A percentile compares a stretch with the other conserved stretches of the same genome.
phyloP scores from a whole-genome alignment of 768 basidiomycete species.

The Cubamyces lactineus region DNA sequence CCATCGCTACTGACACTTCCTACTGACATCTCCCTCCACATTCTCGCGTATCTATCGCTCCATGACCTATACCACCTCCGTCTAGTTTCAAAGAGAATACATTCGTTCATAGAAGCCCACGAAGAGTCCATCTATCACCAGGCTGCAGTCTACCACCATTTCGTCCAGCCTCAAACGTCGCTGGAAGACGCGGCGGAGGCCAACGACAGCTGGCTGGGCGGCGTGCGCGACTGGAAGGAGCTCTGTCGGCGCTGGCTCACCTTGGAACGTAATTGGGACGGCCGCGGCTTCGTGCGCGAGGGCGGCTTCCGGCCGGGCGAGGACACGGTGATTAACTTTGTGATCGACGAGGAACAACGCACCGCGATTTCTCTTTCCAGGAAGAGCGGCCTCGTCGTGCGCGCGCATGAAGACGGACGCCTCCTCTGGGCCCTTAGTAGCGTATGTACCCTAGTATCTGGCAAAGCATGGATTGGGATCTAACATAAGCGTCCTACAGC shows the following conservation, averaged over 20 bases:
- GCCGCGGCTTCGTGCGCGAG: conserved; percentile 25
- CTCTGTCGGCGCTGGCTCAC: conserved; percentile 24
- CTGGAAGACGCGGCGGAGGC: conserved; percentile 19
- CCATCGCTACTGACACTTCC: conserved; percentile 21
- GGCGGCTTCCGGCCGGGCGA: conserved; percentile 22
- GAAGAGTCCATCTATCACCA: conserved; percentile 31
- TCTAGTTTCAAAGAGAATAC: conserved; percentile 16
- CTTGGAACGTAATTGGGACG: conserved; percentile 30
- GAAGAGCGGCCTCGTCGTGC: conserved; percentile 17
- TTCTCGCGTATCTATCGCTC: conserved; percentile 28
- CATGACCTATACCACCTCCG: conserved; percentile 25
- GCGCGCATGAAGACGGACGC: conserved; percentile 23
- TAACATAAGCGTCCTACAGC: not conserved
- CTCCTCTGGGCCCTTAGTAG: conserved; percentile 25
- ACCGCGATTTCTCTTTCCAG: conserved; percentile 19
- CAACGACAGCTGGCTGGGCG: conserved; percentile 10
- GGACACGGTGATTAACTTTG: conserved; percentile 17
- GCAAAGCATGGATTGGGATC: not conserved
- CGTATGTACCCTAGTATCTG: conserved; percentile 4
- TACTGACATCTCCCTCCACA: conserved; percentile 27
- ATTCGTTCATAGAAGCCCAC: conserved; percentile 22
- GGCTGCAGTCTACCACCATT: conserved; percentile 27
- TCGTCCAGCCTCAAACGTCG: conserved; percentile 22
- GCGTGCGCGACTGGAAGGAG: conserved; percentile 28
- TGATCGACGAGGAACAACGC: conserved; percentile 26